A percentile compares a stretch with the other conserved stretches of the same genome.
These are phyloP conservation scores for Raphanus hybrid DNA, from an alignment of 441 rosid species.

Conservation along the genomic window DNA sequence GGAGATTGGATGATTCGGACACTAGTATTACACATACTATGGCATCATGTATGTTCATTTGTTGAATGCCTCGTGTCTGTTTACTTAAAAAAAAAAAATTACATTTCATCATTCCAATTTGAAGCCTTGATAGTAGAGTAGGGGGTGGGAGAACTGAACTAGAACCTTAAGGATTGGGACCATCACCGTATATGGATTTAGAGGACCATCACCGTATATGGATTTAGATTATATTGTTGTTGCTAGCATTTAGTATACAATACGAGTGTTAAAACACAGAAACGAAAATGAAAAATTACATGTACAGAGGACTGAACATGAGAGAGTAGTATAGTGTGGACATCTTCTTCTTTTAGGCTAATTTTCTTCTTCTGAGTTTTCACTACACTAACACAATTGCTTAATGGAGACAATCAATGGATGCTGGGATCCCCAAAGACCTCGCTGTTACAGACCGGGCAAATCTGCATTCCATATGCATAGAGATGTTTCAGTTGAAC, in stretches of 20 bases:
- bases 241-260: slow-evolving; percentile 36
- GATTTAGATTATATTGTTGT: slow-evolving; percentile 1
- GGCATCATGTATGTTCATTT: slow-evolving; percentile 22
- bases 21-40: background rate
- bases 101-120: background rate
- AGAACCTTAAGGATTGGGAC: slow-evolving; percentile 2
- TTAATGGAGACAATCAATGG: slow-evolving; percentile 27
- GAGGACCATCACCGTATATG: slow-evolving; percentile 16
- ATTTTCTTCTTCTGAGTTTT: slow-evolving; percentile 14
- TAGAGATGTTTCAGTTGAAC: slow-evolving; percentile 20
- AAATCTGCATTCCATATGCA: slow-evolving; percentile 45
- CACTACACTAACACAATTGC: slow-evolving; percentile 39
- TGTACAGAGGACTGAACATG: slow-evolving; percentile 47
- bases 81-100: background rate
- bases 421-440: slow-evolving; percentile 51
- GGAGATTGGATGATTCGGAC: slow-evolving; percentile 9
- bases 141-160: slow-evolving; percentile 2
- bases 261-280: slow-evolving; percentile 17
- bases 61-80: background rate
- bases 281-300: slow-evolving; percentile 30
- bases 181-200: slow-evolving; percentile 16
- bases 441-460: slow-evolving; percentile 64
- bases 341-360: slow-evolving; percentile 39
- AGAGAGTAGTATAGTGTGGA: slow-evolving; percentile 39
- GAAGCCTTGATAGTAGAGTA: background rate